phyloP scores from a whole-genome alignment of 2,329 filamentous ascomycete genomes.

The Graphilbum fragrans region DNA sequence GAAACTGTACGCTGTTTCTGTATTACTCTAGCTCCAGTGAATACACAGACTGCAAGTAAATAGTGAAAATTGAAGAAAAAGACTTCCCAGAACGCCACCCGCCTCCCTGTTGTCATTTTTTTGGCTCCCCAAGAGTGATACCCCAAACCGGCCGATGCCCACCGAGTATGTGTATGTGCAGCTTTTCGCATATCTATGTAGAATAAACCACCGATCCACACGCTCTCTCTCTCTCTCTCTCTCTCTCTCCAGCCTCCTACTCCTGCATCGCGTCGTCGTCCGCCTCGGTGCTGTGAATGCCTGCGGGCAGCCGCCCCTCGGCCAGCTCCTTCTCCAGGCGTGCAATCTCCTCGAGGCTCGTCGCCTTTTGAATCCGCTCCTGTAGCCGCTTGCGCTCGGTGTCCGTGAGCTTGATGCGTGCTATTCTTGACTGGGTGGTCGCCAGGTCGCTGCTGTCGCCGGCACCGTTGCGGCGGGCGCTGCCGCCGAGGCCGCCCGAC shows the following conservation, averaged over 20 bases:
- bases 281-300: slow-evolving; percentile 35
- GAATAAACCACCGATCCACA: too few species aligned
- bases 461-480: slow-evolving; percentile 15
- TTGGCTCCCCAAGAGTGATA: too few species aligned
- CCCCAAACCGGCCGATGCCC: too few species aligned
- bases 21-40: too few species aligned
- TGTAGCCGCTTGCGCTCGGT: slow-evolving; percentile 78
- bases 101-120: too few species aligned
- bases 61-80: too few species aligned
- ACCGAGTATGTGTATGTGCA: too few species aligned
- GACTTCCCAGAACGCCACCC: too few species aligned
- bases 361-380: slow-evolving; percentile 78
- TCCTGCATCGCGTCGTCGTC: slow-evolving; percentile 51
- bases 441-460: background rate
- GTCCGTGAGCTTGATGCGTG: slow-evolving; percentile 74
- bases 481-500: slow-evolving; percentile 25
- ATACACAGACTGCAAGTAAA: too few species aligned
- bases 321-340: slow-evolving; percentile 82
- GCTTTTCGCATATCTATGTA: too few species aligned
- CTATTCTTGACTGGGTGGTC: slow-evolving; percentile 23
- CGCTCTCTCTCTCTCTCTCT: background rate
- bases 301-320: slow-evolving; percentile 73
- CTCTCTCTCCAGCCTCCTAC: slow-evolving; percentile 16
- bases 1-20: too few species aligned
- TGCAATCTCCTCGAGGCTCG: slow-evolving; percentile 81